phyloP scores from a whole-genome alignment of 2,329 filamentous ascomycete species.

The Diaporthe vaccinii region DNA sequence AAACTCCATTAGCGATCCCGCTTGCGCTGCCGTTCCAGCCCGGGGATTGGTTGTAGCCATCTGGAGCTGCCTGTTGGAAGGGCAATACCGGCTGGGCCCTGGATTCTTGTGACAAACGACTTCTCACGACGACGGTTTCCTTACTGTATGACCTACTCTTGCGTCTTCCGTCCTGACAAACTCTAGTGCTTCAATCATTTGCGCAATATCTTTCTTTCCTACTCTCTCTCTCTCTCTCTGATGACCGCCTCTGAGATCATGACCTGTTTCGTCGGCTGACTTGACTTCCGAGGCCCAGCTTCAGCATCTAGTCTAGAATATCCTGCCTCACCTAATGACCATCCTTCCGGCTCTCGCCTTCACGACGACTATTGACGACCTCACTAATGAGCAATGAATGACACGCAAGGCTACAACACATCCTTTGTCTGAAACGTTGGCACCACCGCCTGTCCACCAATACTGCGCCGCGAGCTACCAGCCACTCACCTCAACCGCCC shows the following conservation, averaged over 20 bases:
- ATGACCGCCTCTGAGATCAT: constrained; percentile 20
- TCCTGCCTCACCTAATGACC: constrained; percentile 34
- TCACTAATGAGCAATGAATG: constrained; percentile 39
- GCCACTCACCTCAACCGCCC: constrained; percentile 31
- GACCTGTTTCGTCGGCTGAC: constrained; percentile 28
- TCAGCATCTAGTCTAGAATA: constrained; percentile 22
- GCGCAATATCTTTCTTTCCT: constrained; percentile 16
- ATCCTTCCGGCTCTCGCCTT: background rate
- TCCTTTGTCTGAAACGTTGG: constrained; percentile 37
- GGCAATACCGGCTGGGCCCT: constrained; percentile 40
- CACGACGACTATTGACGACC: constrained; percentile 22
- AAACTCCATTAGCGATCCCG: constrained; percentile 41
- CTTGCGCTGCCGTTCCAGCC: constrained; percentile 37
- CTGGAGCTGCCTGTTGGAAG: constrained; percentile 43
- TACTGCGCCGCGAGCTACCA: constrained; percentile 24
- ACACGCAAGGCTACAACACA: constrained; percentile 30
- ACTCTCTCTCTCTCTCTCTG: background rate
- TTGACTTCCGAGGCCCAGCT: constrained; percentile 11
- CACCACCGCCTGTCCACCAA: constrained; percentile 26
- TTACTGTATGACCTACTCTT: constrained; percentile 35
- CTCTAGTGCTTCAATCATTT: constrained; percentile 14
- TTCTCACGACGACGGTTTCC: constrained; percentile 39
- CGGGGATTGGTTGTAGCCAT: constrained; percentile 40
- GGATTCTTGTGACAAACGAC: constrained; percentile 40
- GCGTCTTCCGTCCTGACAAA: constrained; percentile 3